Conservation (phyloP, 257 asterid genomes). For the Schizonepeta tenuifolia region DNA sequence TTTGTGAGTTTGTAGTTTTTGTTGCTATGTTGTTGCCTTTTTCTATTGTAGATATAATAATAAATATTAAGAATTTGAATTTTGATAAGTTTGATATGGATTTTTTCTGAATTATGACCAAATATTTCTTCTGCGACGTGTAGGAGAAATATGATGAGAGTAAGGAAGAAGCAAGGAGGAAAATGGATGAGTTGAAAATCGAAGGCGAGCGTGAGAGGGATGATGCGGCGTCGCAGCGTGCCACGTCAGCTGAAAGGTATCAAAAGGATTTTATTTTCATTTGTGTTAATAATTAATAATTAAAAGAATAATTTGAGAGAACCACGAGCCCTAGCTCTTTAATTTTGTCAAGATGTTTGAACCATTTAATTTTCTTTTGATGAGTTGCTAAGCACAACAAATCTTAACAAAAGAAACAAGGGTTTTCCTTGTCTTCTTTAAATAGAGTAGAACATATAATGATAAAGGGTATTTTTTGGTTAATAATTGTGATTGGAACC, state of each 20-base stretch:
- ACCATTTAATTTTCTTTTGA: no score
- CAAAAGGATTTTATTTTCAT: neutral
- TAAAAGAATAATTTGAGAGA: no score
- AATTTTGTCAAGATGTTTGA: no score
- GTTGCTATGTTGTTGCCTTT: neutral
- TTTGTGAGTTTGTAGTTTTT: slow-evolving; percentile 24
- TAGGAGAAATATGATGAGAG: slow-evolving; percentile 54
- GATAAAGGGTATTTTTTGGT: no score
- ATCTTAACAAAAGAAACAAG: no score
- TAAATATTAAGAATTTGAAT: no score
- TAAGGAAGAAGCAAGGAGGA: slow-evolving; percentile 56
- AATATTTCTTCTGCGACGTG: neutral
- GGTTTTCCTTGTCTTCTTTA: no score
- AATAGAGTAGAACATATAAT: no score
- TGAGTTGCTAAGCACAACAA: no score
- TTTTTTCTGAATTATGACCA: neutral
- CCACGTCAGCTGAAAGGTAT: slow-evolving; percentile 19
- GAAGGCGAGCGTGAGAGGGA: slow-evolving; percentile 38
- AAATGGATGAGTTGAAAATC: slow-evolving; percentile 62
- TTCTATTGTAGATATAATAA: no score
- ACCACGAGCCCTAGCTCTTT: no score
- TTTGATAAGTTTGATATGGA: neutral
- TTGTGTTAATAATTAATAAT: neutral
- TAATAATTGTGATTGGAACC: no score
- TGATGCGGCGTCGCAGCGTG: slow-evolving; percentile 36